Base-by-base conservation (phyloP, 495 filamentous ascomycete species). In the Thermochaetoides thermophila region DNA sequence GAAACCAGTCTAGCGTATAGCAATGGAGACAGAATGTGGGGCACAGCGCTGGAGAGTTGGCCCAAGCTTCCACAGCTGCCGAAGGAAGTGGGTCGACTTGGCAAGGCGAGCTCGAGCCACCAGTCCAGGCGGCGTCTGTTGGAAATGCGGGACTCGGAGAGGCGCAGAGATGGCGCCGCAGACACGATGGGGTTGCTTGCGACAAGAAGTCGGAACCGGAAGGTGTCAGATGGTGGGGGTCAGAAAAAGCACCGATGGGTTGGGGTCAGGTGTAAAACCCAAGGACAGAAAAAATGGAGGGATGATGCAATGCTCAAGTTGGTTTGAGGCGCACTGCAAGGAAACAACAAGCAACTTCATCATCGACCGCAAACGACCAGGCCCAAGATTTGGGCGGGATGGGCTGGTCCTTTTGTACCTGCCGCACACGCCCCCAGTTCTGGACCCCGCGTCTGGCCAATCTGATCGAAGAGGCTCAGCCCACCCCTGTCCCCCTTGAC, bases 381-480 rank as follows among this genome's bases (percentile, higher is more conserved):
- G 21, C 46, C 43, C 39, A 22, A 34, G 33, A 26, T 25, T 26
- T 35, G 40, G 39, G 43, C 39, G 46, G 49, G 49, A 42, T 46
- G 45, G 30, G 32, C 34, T 25, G 31, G 37, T 31, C 45, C 41
- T 52, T 52, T 45, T 52, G 46, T 49, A 49, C 39, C 40, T 43
- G 34, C 31, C 28, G 35, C 30, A 14, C 18, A 25, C 11, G 31
- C 33, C 33, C 20, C 27, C 32, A 35, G 19, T 38, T 30, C 12
- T 18, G 22, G 19, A 12, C 35, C 14, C 21, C 16, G 16, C 23
- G 15, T 17, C 31, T 27, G 31, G 20, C 32, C 27, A 34, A 35
- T 31, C 34, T 27, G 9, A 31, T 20, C 31, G 22, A 29, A 12
- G 40, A 12, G 6, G 22, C 20, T 22, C 26, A 14, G 27, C 23